A percentile compares a stretch with the other conserved stretches of the same genome.
Conservation (phyloP, 352 stramenopile species). For the Phytophthora pluvialis region DNA sequence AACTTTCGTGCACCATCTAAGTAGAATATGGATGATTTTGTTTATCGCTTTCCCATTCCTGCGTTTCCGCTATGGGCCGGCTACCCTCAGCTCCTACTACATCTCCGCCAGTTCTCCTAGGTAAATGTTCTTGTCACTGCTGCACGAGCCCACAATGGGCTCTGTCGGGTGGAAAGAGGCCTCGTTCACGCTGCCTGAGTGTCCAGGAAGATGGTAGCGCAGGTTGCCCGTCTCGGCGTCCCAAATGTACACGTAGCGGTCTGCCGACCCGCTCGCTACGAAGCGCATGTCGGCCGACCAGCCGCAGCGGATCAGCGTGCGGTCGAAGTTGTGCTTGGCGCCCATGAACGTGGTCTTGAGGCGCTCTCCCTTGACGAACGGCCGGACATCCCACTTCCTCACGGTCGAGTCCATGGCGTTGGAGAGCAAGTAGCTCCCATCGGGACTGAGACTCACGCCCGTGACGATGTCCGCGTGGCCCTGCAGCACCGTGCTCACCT, state of each 20-base stretch:
- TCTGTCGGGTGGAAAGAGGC: conserved; percentile 91
- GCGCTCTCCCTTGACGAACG: conserved; percentile 77
- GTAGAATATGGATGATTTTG: conserved; percentile 42
- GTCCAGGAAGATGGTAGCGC: conserved; percentile 93
- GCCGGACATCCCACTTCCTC: conserved; percentile 93
- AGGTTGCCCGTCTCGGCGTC: conserved; percentile 91
- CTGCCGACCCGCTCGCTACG: conserved; percentile 89
- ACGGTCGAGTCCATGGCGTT: conserved; percentile 96
- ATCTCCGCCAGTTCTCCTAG: conserved; percentile 76
- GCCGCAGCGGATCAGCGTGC: conserved; percentile 92
- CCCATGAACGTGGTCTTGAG: conserved; percentile 75
- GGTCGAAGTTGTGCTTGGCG: conserved; percentile 93
- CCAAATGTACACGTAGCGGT: conserved; percentile 96
- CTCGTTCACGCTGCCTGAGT: conserved; percentile 95
- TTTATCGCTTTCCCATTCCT: conserved; percentile 24
- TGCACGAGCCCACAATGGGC: conserved; percentile 86
- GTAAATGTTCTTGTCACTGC: conserved; percentile 89
- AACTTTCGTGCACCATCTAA: conserved; percentile 25
- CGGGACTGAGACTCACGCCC: conserved; percentile 92
- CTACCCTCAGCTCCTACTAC: conserved; percentile 22
- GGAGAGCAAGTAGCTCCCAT: conserved; percentile 93
- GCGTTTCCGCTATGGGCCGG: neutral
- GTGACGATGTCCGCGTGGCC: conserved; percentile 95
- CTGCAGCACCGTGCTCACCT: conserved; percentile 84
- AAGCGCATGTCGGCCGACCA: conserved; percentile 91